These are phyloP conservation scores for Quercus cerris DNA, from an alignment of 306 rosid species.

Conservation along the genomic window DNA sequence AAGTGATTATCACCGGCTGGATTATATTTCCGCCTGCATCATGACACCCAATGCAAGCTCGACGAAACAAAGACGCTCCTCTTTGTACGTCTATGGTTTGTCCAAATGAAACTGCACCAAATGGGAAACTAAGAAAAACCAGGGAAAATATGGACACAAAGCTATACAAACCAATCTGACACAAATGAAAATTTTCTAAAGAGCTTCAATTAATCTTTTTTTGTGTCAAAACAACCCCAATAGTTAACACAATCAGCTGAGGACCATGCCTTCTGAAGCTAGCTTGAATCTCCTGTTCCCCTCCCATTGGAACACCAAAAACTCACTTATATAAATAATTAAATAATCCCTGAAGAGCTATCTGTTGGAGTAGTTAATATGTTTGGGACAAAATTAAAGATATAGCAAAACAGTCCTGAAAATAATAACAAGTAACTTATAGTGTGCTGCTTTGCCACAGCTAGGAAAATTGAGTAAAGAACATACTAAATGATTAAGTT, in stretches of 20 bases:
- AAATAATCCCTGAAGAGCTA: not conserved
- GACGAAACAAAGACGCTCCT: slow-evolving; percentile 69
- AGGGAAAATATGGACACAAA: slow-evolving; percentile 1
- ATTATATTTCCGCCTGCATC: slow-evolving; percentile 84
- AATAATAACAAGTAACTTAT: not conserved
- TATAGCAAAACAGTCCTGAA: not conserved
- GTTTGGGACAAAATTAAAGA: not conserved
- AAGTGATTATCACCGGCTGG: slow-evolving; percentile 64
- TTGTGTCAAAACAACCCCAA: no score
- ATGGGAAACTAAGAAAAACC: slow-evolving; percentile 2
- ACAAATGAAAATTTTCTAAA: not conserved
- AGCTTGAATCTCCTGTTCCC: no score
- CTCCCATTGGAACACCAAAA: no score
- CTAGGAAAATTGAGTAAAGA: not conserved
- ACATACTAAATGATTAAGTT: not conserved
- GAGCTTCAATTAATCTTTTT: not conserved
- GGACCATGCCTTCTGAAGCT: no score
- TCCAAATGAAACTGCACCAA: slow-evolving; percentile 49
- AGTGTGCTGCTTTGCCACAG: not conserved
- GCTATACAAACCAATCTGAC: slow-evolving; percentile 1
- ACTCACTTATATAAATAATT: no score
- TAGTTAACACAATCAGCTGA: no score
- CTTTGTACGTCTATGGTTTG: slow-evolving; percentile 65
- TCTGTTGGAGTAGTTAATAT: not conserved
- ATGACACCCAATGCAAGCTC: slow-evolving; percentile 88